Conservation (phyloP, 768 basidiomycete genomes). For the Epithele typhae region DNA sequence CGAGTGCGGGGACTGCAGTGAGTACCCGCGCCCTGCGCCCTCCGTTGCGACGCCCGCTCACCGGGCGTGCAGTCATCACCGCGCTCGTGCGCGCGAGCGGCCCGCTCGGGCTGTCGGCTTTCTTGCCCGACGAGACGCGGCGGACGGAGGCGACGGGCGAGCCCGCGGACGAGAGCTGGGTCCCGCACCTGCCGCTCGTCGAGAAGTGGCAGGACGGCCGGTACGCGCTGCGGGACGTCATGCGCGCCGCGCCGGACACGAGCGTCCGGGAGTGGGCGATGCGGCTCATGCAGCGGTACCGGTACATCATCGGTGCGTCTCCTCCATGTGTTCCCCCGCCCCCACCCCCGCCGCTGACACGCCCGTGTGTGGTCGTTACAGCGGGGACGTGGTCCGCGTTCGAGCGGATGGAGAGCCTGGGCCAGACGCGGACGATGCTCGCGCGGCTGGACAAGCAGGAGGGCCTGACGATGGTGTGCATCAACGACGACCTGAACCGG, state of each 20-base stretch:
- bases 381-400: constrained; percentile 20
- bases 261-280: constrained; percentile 28
- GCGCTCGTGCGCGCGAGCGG: constrained; percentile 29
- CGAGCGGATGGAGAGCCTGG: constrained; percentile 20
- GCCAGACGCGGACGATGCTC: constrained; percentile 15
- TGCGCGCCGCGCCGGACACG: constrained; percentile 13
- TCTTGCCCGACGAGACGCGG: constrained; percentile 28
- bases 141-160: neutral
- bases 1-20: constrained; percentile 35
- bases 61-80: constrained; percentile 23
- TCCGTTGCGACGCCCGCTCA: too few species aligned
- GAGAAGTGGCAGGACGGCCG: constrained; percentile 19
- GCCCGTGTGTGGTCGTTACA: neutral
- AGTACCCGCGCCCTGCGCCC: too few species aligned
- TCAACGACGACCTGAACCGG: constrained; percentile 29
- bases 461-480: constrained; percentile 28
- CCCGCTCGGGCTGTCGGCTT: constrained; percentile 29
- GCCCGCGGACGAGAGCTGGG: neutral
- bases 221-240: constrained; percentile 23
- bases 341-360: neutral
- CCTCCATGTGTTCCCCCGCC: neutral
- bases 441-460: constrained; percentile 14
- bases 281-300: constrained; percentile 31
- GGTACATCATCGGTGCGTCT: constrained; percentile 28
- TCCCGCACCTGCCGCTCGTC: constrained; percentile 22